Conservation (phyloP, 805 yeast genomes). For the Phaffomyces thermotolerans region DNA sequence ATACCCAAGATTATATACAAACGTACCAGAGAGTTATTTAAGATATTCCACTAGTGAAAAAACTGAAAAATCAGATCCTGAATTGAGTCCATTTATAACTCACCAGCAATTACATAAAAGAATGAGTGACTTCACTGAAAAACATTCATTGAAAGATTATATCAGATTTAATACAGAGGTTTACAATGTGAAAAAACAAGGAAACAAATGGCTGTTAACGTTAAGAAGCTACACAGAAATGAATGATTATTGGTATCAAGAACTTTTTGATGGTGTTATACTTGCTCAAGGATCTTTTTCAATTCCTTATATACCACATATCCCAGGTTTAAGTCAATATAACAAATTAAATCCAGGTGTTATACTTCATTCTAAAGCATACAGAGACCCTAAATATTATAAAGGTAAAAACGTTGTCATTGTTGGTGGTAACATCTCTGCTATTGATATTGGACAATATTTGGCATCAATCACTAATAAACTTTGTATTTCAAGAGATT, state of each 20-base stretch:
- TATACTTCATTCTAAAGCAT: slow-evolving; percentile 46
- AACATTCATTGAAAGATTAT: slow-evolving; percentile 24
- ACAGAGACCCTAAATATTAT: slow-evolving; percentile 34
- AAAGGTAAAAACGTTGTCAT: slow-evolving; percentile 34
- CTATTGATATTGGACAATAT: slow-evolving; percentile 41
- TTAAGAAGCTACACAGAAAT: slow-evolving; percentile 16
- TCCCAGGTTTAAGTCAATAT: slow-evolving; percentile 41
- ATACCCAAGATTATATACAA: slow-evolving; percentile 31
- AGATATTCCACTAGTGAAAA: slow-evolving; percentile 28
- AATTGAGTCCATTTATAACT: slow-evolving; percentile 31
- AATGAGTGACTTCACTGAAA: slow-evolving; percentile 23
- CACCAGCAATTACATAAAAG: slow-evolving; percentile 28
- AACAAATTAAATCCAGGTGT: slow-evolving; percentile 33
- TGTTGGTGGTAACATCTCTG: slow-evolving; percentile 38
- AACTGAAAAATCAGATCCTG: slow-evolving; percentile 11
- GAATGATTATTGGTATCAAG: slow-evolving; percentile 35
- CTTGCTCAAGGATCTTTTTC: slow-evolving; percentile 55
- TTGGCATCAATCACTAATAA: slow-evolving; percentile 28
- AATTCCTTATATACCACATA: slow-evolving; percentile 47
- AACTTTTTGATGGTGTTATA: slow-evolving; percentile 48
- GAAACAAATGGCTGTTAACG: slow-evolving; percentile 32
- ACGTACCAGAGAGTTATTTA: slow-evolving; percentile 26
- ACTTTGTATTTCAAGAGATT: slow-evolving; percentile 62
- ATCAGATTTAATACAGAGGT: slow-evolving; percentile 36
- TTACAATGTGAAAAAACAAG: slow-evolving; percentile 28